Evolutionary conservation across 352 stramenopile species (phyloP), one percentile per base, ranked within the genome.

Genomic region (Phytophthora boehmeriae): DNA sequence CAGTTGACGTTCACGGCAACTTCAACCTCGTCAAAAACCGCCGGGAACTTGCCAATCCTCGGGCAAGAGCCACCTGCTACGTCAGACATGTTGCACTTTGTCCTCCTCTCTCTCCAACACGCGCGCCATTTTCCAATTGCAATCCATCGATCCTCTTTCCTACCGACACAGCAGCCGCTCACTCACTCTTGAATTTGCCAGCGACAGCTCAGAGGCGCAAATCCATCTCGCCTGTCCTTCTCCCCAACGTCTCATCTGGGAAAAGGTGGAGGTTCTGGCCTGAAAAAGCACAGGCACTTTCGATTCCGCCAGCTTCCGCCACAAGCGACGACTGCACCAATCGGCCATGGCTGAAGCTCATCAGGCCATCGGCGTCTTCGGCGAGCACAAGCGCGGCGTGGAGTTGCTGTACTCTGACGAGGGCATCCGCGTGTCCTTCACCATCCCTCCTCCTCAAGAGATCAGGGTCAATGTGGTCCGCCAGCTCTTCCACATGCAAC

Each of bases 371-470:
- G 78, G 76, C 59, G 87, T 94, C 49, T 96, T 94, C 56, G 85
- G 88, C 32, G 87, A 92, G 66, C 85, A 94, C 82, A 92, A 93
- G 68, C 85, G 83, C 59, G 83, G 84, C 66, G 81, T 96, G 22
- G 86, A 96, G 78, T 68, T 96, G 51, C 71, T 95, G 36, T 91
- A 93, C 71, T 92, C 80, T 39, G 80, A 94, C 56, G 68, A 96
- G 50, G 87, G 86, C 45, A 86, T 96, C 47, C 82, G 82, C 64
- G 71, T 96, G 47, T 89, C 83, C 34, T 94, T 96, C 66, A 88
- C 77, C 23, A 96, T 96, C 69, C 87, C 87, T 25, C 82, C 85
- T 27, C 86, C 83, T 32, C 90, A 86, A 59, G 78, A 89, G 54
- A 64, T 96, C 14, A 85, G 86, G n/a, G 77, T 89, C 55, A 56